Conservation (phyloP, 1,139 yeast species). For the Pichia norvegensis region DNA sequence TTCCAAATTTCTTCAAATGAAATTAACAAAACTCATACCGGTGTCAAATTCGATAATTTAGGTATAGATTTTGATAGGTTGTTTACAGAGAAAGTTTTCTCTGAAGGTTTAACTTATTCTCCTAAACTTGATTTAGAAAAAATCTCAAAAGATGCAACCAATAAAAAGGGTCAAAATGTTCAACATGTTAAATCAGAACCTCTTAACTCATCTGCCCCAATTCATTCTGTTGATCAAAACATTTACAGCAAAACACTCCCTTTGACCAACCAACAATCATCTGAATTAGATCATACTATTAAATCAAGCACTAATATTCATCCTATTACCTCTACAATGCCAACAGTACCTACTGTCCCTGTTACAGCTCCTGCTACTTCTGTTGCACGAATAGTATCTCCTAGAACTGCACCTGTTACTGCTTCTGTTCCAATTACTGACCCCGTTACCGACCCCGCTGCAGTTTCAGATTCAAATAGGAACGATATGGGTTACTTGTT, state of each 20-base stretch:
- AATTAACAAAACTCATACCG: constrained; percentile 3
- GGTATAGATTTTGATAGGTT: constrained; percentile 20
- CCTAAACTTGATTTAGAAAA: constrained; percentile 14
- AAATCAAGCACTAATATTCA: too few relatives aligned
- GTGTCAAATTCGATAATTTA: constrained; percentile 13
- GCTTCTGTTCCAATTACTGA: not conserved
- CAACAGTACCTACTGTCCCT: too few relatives aligned
- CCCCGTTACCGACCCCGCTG: not conserved
- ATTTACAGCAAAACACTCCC: not conserved
- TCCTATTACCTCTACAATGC: not conserved
- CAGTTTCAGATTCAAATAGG: not conserved
- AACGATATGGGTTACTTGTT: not conserved
- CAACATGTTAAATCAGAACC: not conserved
- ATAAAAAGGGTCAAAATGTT: not conserved
- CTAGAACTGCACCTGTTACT: not conserved
- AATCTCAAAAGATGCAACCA: not conserved
- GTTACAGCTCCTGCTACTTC: too few relatives aligned
- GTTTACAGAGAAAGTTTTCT: constrained; percentile 27
- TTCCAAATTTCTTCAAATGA: constrained; percentile 2
- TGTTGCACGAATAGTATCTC: too few relatives aligned
- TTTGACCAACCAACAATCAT: not conserved
- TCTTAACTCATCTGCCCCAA: not conserved
- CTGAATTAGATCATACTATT: too few relatives aligned
- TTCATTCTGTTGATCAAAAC: not conserved
- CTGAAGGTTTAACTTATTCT: constrained; percentile 31